Percentiles rank a stretch among this genome's conserved stretches.
Conservation (phyloP, 73 alveolate species). For the Stentor coeruleus region DNA sequence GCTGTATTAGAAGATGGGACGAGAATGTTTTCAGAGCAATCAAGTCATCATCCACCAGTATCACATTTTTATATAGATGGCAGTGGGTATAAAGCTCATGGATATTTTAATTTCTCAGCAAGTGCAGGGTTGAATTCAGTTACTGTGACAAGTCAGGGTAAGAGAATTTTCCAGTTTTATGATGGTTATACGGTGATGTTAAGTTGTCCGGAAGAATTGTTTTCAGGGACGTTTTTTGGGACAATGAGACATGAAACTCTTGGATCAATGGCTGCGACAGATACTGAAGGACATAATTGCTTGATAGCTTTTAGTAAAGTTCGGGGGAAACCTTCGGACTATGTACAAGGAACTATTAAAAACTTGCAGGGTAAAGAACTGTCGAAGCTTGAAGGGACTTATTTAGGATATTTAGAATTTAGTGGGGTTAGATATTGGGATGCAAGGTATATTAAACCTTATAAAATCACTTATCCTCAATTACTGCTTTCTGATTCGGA, state of each 20-base stretch:
- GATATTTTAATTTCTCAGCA: slow-evolving; percentile 65
- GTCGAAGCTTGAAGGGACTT: slow-evolving; percentile 72
- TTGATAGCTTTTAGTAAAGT: slow-evolving; percentile 53
- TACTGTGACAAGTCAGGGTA: slow-evolving; percentile 57
- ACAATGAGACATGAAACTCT: slow-evolving; percentile 53
- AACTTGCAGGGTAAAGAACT: slow-evolving; percentile 45
- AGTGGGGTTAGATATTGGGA: slow-evolving; percentile 96
- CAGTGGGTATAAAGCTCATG: slow-evolving; percentile 38
- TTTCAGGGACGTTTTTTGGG: slow-evolving; percentile 76
- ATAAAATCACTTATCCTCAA: slow-evolving; percentile 29
- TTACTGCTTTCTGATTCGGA: slow-evolving; percentile 67
- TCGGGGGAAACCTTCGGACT: slow-evolving; percentile 64
- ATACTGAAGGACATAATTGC: slow-evolving; percentile 53
- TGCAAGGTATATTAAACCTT: slow-evolving; percentile 56
- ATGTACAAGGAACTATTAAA: slow-evolving; percentile 73
- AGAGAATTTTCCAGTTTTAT: slow-evolving; percentile 51
- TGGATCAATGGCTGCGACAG: slow-evolving; percentile 55
- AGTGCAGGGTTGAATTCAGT: slow-evolving; percentile 78
- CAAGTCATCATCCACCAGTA: slow-evolving; percentile 61
- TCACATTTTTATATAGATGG: slow-evolving; percentile 53
- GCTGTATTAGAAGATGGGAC: slow-evolving; percentile 53
- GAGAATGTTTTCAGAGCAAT: slow-evolving; percentile 48
- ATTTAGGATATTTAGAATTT: slow-evolving; percentile 90
- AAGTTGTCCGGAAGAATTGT: slow-evolving; percentile 55
- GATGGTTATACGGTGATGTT: slow-evolving; percentile 65